Evolutionary conservation across 331 rosid genomes (phyloP).

Genomic region (Pyrus hybrid): DNA sequence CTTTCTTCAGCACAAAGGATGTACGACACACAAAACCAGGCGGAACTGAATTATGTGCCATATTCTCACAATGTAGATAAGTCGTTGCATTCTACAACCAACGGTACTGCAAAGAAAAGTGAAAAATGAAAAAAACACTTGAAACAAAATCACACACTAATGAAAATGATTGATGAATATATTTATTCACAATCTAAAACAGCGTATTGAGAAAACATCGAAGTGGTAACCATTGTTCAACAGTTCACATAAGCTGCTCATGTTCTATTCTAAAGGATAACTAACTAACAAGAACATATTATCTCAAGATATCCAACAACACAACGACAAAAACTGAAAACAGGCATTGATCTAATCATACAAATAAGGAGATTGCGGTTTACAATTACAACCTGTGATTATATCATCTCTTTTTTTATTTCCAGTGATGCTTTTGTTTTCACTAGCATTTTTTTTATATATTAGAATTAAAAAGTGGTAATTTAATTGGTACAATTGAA

Average conservation of each 20-base stretch:
- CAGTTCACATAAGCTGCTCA: background rate
- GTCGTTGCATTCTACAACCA: conserved; percentile 18
- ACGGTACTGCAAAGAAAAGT: conserved; percentile 18
- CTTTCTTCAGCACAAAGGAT: conserved; percentile 50
- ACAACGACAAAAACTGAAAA: background rate
- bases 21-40: conserved; percentile 66
- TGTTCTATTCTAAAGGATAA: background rate
- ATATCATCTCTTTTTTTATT: background rate
- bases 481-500: background rate
- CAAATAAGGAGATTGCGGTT: background rate
- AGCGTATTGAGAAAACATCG: background rate
- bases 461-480: no score
- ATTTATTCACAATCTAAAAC: background rate
- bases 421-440: no score
- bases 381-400: background rate
- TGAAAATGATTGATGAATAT: background rate
- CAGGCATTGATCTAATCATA: background rate
- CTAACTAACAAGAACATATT: background rate
- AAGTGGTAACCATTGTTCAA: background rate
- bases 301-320: background rate
- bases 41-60: conserved; percentile 34
- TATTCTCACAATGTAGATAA: conserved; percentile 13
- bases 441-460: no score
- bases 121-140: background rate
- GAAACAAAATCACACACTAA: background rate